Conservation (phyloP, 805 yeast genomes). For the Candida insectalens region DNA sequence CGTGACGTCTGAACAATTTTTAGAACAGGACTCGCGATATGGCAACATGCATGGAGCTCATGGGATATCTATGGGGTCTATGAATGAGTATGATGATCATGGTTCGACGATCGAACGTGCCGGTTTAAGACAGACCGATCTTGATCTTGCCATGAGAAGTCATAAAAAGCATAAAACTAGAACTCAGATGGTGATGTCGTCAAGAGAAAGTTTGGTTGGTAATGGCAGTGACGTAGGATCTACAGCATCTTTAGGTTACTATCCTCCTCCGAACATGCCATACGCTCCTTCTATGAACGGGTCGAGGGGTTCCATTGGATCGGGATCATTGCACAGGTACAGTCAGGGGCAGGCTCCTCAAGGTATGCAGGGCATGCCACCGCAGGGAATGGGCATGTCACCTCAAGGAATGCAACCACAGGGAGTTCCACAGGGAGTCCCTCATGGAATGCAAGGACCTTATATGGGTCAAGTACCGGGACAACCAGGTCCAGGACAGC, state of each 20-base stretch:
- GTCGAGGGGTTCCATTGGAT: conserved; percentile 1
- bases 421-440: too few species aligned
- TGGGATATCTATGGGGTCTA: conserved; percentile 2
- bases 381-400: too few species aligned
- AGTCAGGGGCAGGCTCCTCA: too few species aligned
- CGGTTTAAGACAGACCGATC: conserved; percentile 22
- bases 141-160: conserved; percentile 16
- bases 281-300: not conserved
- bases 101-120: conserved; percentile 18
- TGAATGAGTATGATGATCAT: conserved; percentile 21
- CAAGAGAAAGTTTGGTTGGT: too few species aligned
- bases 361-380: too few species aligned
- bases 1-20: not conserved
- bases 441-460: too few species aligned
- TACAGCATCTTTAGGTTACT: not conserved
- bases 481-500: too few species aligned
- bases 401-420: too few species aligned
- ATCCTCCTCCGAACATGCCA: conserved; percentile 1
- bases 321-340: too few species aligned
- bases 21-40: not conserved
- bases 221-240: not conserved
- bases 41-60: not conserved
- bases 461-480: too few species aligned
- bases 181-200: conserved; percentile 9
- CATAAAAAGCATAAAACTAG: conserved; percentile 19